phyloP scores from a whole-genome alignment of 2,329 filamentous ascomycete genomes.

The Myriosclerotinia curreyana region DNA sequence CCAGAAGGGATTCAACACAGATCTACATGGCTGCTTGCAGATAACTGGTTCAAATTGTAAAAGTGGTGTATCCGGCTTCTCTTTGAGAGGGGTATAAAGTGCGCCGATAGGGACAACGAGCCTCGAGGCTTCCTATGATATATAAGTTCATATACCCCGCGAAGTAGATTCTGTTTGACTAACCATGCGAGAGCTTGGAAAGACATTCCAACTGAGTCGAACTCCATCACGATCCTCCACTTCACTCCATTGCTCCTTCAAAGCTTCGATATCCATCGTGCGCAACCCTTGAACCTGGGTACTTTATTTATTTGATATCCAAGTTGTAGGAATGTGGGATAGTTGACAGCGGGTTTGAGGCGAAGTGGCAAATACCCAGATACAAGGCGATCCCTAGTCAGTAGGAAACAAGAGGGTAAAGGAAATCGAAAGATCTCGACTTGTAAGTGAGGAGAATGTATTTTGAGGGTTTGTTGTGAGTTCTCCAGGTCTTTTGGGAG shows the following conservation, averaged over 20 bases:
- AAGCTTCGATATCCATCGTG: slow-evolving; percentile 37
- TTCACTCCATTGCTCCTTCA: slow-evolving; percentile 50
- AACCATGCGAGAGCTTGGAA: slow-evolving; percentile 96
- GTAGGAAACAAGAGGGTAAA: not conserved
- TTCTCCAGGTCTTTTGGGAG: slow-evolving; percentile 1
- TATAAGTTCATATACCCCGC: slow-evolving; percentile 31
- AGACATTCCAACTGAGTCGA: slow-evolving; percentile 96
- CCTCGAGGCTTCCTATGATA: slow-evolving; percentile 77
- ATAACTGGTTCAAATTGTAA: slow-evolving; percentile 95
- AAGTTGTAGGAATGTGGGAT: slow-evolving; percentile 5
- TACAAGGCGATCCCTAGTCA: not conserved
- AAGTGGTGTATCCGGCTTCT: slow-evolving; percentile 83
- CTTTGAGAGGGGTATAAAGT: slow-evolving; percentile 92
- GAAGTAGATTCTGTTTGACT: slow-evolving; percentile 39
- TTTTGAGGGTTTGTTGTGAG: slow-evolving; percentile 3
- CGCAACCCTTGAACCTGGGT: slow-evolving; percentile 18
- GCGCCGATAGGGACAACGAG: slow-evolving; percentile 95
- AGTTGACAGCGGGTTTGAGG: not conserved
- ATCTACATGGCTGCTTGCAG: slow-evolving; percentile 93
- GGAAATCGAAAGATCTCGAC: not conserved
- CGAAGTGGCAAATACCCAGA: not conserved
- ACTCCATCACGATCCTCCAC: slow-evolving; percentile 96
- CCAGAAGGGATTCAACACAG: slow-evolving; percentile 97
- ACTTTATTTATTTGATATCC: slow-evolving; percentile 7
- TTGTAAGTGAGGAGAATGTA: not conserved